These are phyloP conservation scores for Linnemannia schmuckeri DNA, from an alignment of 192 early-diverging fungal genomes.

Conservation along the genomic window DNA sequence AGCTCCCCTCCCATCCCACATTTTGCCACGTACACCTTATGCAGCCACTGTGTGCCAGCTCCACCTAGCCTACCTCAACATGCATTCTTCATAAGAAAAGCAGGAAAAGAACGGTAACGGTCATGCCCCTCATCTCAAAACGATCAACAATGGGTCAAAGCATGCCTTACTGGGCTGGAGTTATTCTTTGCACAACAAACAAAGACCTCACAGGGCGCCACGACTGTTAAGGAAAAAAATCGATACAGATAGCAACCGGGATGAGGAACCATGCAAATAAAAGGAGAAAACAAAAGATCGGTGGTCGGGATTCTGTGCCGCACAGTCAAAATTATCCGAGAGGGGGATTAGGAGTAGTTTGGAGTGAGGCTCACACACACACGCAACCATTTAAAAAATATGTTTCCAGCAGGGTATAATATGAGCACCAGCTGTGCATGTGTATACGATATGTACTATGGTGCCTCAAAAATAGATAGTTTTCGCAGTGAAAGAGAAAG, in stretches of 20 bases:
- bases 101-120: neutral
- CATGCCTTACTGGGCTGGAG: neutral
- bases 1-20: neutral
- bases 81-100: neutral
- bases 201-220: neutral
- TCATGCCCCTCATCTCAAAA: neutral
- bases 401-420: neutral
- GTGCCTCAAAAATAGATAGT: neutral
- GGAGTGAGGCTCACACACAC: neutral
- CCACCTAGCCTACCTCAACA: neutral
- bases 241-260: neutral
- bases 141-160: neutral
- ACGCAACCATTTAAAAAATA: neutral
- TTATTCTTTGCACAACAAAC: neutral
- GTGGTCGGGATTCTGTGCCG: neutral
- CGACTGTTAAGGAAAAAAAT: neutral
- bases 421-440: conserved; percentile 4
- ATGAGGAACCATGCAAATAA: neutral
- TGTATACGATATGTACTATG: neutral
- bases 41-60: neutral
- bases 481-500: neutral
- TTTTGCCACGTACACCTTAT: neutral
- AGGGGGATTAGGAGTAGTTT: neutral
- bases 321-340: neutral
- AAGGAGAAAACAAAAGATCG: too few species aligned